Evolutionary conservation across 441 rosid species (phyloP).

Genomic region (Erodium trifolium): DNA sequence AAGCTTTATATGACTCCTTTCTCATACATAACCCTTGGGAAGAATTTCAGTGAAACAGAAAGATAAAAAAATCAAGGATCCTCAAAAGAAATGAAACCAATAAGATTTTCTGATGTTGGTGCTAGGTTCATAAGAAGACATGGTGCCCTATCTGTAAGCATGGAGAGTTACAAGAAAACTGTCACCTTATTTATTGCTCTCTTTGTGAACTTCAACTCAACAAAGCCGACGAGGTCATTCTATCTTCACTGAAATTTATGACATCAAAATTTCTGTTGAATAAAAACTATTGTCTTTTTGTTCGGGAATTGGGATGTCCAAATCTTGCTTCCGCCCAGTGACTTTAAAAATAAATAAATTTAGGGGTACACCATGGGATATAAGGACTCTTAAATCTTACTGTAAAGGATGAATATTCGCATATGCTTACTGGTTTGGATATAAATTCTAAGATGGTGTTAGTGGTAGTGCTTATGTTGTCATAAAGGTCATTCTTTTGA

Average conservation of each 20-base stretch:
- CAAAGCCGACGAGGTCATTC: conserved; percentile 57
- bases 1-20: neutral
- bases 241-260: neutral
- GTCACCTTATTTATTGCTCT: conserved; percentile 43
- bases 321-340: neutral
- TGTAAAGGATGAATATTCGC: neutral
- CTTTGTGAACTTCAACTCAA: conserved; percentile 57
- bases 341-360: neutral
- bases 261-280: neutral
- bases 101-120: conserved; percentile 23
- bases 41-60: neutral
- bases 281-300: neutral
- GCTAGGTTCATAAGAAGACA: conserved; percentile 38
- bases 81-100: conserved; percentile 11
- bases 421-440: neutral
- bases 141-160: conserved; percentile 92
- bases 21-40: neutral
- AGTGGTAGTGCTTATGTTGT: neutral
- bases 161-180: conserved; percentile 64
- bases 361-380: neutral
- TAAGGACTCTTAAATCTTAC: neutral
- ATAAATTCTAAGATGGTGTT: neutral
- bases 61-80: neutral
- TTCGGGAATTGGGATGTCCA: neutral
- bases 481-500: too few species aligned